Evolutionary conservation across 805 yeast genomes (phyloP).

Genomic region (Pichia ethanolica): DNA sequence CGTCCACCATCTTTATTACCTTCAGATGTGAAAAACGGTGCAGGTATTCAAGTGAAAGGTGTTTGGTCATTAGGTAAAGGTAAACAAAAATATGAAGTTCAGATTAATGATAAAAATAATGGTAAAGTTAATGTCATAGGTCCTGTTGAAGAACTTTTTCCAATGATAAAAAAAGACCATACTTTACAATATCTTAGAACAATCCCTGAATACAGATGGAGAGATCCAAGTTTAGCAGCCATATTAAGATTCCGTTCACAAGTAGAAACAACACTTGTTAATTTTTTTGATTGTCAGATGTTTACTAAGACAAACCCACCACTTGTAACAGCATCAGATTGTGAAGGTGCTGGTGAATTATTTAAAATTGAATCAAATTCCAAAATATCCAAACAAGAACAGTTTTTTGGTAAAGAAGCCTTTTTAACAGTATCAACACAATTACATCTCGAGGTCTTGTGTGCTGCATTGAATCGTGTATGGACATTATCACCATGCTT

Average conservation of each 20-base stretch:
- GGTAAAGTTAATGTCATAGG: conserved; percentile 46
- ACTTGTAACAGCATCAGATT: conserved; percentile 77
- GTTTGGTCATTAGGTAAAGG: conserved; percentile 40
- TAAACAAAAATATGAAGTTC: conserved; percentile 46
- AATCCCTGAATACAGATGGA: conserved; percentile 72
- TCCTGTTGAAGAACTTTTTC: conserved; percentile 54
- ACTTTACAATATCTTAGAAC: conserved; percentile 59
- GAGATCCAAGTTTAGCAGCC: conserved; percentile 57
- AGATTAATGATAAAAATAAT: conserved; percentile 26
- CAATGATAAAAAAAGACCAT: conserved; percentile 76
- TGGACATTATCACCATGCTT: conserved; percentile 91
- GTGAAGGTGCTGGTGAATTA: conserved; percentile 97
- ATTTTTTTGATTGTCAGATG: conserved; percentile 45
- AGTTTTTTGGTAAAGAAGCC: conserved; percentile 60
- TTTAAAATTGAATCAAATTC: conserved; percentile 45
- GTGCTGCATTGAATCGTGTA: conserved; percentile 67
- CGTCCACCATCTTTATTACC: conserved; percentile 30
- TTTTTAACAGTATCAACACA: conserved; percentile 88
- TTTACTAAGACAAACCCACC: conserved; percentile 83
- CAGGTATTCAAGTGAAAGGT: conserved; percentile 24
- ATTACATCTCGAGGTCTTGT: conserved; percentile 76
- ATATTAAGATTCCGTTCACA: conserved; percentile 66
- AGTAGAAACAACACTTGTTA: conserved; percentile 45
- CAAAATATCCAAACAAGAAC: conserved; percentile 15
- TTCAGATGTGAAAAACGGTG: conserved; percentile 32